Base-by-base conservation (phyloP, 2,329 filamentous ascomycete genomes). In the Penicillium sp. region DNA sequence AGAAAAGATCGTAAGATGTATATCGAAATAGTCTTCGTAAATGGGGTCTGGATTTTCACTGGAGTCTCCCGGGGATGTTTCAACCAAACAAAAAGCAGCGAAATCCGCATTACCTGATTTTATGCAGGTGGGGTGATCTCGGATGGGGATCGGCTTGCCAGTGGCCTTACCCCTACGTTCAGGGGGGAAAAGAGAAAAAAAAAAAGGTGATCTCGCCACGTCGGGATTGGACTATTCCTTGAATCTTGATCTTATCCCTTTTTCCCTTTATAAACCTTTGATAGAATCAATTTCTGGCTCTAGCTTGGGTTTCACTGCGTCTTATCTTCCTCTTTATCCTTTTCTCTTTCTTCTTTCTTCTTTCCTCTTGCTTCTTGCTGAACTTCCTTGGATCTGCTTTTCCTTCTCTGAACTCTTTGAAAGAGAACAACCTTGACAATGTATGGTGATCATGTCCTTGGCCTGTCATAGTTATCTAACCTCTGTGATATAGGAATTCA, bases 401-500 rank as follows among this genome's bases (percentile, higher is more conserved):
- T 31, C 6, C 8, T 19, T 40, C 8, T 19, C 15, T 23, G 31
- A 23, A 23, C 19, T 42, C 23, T 23, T 27, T 12, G 33, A n/a
- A 25, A 9, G 38, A 52, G 4, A 37, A 48, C 42, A 31, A 49
- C 54, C 12, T 37, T 46, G 7, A 55, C 49, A 55, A 63, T 63
- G 62, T 63, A 60, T 6, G 60, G 46, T 49, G 40, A 35, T 47
- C 25, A 21, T 13, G 15, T 29, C 43, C 38, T 38, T 27, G n/a
- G 9, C 46, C 10, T 47, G 19, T 17, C 10, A 40, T 21, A 2
- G 5, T 35, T 29, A 27, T 29, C 52, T 56, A 56, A 56, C 31
- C 46, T 40, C 13, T 61, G n/a, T 61, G n/a, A 38, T 29, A 10
- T 62, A 80, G 78, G 77, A 84, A 83, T 71, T 79, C 79, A 19